A percentile compares a stretch with the other conserved stretches of the same genome.
phyloP scores from a whole-genome alignment of 2,329 filamentous ascomycete species.

The Aspergillus sp. region DNA sequence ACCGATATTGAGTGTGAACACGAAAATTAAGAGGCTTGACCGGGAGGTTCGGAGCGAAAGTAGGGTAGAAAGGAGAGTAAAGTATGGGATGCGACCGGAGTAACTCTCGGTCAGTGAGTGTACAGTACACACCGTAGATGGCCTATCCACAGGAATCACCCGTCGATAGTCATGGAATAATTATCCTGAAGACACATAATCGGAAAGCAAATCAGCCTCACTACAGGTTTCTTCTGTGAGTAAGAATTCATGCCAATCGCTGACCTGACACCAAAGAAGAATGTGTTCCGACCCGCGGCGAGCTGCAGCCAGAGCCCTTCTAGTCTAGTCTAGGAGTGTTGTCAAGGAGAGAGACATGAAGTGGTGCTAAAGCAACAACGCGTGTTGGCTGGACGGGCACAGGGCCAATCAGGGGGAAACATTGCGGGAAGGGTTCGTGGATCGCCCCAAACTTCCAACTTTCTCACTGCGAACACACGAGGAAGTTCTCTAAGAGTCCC shows the following conservation, averaged over 20 bases:
- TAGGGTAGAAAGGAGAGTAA: no score
- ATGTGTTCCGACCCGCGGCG: no score
- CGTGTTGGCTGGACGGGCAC: not conserved
- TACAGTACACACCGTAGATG: not conserved
- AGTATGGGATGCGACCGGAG: no score
- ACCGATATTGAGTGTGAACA: not conserved
- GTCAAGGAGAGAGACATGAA: not conserved
- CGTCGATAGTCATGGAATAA: no score
- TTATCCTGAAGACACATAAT: no score
- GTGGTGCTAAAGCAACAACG: not conserved
- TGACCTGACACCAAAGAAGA: no score
- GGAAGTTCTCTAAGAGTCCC: not conserved
- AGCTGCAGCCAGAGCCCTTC: not conserved
- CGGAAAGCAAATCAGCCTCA: no score
- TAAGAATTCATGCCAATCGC: no score
- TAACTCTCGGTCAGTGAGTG: not conserved
- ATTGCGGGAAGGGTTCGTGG: constrained; percentile 1
- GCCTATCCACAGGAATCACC: no score
- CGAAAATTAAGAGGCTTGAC: no score
- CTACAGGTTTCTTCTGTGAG: no score
- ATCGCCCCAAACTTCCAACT: not conserved
- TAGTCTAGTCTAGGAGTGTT: not conserved
- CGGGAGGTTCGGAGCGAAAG: not conserved
- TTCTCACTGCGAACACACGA: not conserved
- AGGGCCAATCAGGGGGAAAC: not conserved